These are phyloP conservation scores for Cystofilobasidium bisporidii DNA, from an alignment of 768 basidiomycete species.

Conservation along the genomic window DNA sequence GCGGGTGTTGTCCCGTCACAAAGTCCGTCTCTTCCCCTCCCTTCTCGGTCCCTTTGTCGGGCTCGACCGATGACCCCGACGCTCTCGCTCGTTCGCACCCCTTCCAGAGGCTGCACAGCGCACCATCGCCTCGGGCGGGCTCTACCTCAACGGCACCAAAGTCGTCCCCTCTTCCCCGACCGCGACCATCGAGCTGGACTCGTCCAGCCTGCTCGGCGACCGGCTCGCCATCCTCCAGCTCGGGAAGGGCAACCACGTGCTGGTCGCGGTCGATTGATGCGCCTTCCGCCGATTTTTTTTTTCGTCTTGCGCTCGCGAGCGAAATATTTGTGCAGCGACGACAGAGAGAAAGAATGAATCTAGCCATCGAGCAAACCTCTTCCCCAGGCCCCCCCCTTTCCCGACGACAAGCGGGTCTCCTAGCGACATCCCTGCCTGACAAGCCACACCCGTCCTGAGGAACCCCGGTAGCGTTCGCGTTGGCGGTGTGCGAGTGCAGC, in stretches of 20 bases:
- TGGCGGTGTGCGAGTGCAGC: too few species aligned
- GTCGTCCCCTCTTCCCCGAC: constrained; percentile 47
- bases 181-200: constrained; percentile 38
- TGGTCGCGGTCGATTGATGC: constrained; percentile 45
- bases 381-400: too few species aligned
- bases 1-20: constrained; percentile 55
- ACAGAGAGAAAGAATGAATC: too few species aligned
- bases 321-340: too few species aligned
- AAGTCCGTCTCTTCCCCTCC: constrained; percentile 45
- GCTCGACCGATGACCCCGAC: neutral
- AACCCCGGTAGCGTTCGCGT: too few species aligned
- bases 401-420: too few species aligned
- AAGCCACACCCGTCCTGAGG: too few species aligned
- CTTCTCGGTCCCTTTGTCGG: neutral
- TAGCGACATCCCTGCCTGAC: too few species aligned
- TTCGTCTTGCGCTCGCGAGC: too few species aligned
- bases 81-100: neutral
- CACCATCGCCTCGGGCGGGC: constrained; percentile 55
- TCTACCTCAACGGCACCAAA: constrained; percentile 60
- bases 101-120: constrained; percentile 54
- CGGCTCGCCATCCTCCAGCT: constrained; percentile 58
- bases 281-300: too few species aligned
- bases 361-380: too few species aligned
- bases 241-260: constrained; percentile 61
- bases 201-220: constrained; percentile 51